phyloP scores from a whole-genome alignment of 306 rosid species.

The Leucaena leucocephala region DNA sequence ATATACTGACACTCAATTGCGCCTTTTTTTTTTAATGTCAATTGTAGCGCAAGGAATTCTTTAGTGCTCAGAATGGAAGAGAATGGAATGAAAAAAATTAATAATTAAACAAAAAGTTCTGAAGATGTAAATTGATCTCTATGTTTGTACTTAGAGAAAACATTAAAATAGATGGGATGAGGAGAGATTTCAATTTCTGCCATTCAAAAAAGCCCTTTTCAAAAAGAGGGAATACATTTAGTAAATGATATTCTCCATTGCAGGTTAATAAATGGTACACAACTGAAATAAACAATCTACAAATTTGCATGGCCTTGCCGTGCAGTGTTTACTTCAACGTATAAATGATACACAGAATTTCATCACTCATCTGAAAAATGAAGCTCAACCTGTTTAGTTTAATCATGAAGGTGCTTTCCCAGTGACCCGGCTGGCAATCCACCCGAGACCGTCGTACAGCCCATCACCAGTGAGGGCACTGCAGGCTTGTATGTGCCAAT shows the following conservation, averaged over 20 bases:
- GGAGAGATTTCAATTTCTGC: background rate
- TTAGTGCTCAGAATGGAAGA: background rate
- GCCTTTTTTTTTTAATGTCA: background rate
- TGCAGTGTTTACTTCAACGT: conserved; percentile 16
- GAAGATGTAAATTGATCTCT: background rate
- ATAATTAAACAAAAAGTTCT: no score
- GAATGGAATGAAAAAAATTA: background rate
- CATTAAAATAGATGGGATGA: background rate
- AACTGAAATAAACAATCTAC: conserved; percentile 49
- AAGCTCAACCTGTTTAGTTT: conserved; percentile 9
- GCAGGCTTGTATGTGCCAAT: conserved; percentile 99
- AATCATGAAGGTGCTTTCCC: conserved; percentile 74
- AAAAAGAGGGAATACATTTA: background rate
- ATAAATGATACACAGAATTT: conserved; percentile 50
- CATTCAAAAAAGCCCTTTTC: background rate
- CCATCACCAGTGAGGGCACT: conserved; percentile 96
- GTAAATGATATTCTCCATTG: conserved; percentile 18
- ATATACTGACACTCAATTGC: no score
- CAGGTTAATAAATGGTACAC: conserved; percentile 24
- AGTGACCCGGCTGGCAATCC: conserved; percentile 84
- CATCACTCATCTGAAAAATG: conserved; percentile 46
- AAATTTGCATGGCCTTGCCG: conserved; percentile 41
- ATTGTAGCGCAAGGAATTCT: background rate
- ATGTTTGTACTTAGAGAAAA: background rate
- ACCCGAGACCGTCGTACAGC: conserved; percentile 88